phyloP scores from a whole-genome alignment of 371 early-diverging fungal species.

The Lichtheimia corymbifera region DNA sequence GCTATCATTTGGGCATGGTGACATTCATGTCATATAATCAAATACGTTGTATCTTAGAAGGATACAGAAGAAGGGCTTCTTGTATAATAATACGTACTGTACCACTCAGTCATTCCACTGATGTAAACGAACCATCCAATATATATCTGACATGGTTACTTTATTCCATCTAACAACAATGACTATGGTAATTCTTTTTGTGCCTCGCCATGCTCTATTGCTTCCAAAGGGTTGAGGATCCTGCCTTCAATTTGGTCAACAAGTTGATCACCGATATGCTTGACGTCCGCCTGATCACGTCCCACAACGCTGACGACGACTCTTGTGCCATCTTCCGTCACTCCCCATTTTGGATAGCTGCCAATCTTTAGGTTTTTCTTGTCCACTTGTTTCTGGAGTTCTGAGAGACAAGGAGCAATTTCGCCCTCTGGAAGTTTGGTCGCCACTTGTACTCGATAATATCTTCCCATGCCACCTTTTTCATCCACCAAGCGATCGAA shows the following conservation, averaged over 20 bases:
- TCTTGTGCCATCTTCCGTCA: slow-evolving; percentile 27
- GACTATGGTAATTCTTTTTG: no score
- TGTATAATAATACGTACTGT: no score
- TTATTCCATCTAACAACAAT: no score
- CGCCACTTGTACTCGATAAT: slow-evolving; percentile 56
- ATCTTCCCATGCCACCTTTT: slow-evolving; percentile 23
- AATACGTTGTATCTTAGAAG: no score
- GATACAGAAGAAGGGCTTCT: no score
- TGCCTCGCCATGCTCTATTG: no score
- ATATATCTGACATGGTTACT: no score
- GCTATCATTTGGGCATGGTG: no score
- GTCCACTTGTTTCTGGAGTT: slow-evolving; percentile 43
- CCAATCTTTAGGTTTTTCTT: slow-evolving; percentile 60
- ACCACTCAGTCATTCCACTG: no score
- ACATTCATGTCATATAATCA: no score
- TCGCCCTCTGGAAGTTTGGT: slow-evolving; percentile 56
- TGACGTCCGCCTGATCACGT: slow-evolving; percentile 24
- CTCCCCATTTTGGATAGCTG: slow-evolving; percentile 67
- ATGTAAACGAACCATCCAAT: no score
- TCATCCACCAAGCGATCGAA: slow-evolving; percentile 22
- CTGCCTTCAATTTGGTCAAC: slow-evolving; percentile 13
- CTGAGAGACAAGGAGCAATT: slow-evolving; percentile 55
- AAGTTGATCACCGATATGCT: slow-evolving; percentile 15
- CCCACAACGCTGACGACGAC: slow-evolving; percentile 60
- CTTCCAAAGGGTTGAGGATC: slow-evolving; percentile 6